These are phyloP conservation scores for Didymella glomerata DNA, from an alignment of 2,329 filamentous ascomycete genomes.

Conservation along the genomic window DNA sequence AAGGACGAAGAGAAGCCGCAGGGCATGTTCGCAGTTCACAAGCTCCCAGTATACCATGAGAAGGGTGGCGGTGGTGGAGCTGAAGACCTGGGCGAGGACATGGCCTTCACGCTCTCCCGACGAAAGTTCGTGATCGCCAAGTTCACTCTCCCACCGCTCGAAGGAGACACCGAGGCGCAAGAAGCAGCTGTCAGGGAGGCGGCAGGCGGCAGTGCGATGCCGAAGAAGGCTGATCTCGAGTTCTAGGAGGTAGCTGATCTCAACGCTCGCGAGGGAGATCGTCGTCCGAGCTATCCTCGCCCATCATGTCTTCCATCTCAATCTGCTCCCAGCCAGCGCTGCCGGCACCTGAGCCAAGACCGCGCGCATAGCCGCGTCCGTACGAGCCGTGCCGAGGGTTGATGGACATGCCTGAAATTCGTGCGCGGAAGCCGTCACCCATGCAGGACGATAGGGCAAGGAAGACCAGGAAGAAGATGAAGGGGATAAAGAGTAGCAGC, in stretches of 20 bases:
- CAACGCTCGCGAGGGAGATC: constrained; percentile 9
- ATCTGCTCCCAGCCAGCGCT: constrained; percentile 68
- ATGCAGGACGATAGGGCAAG: constrained; percentile 65
- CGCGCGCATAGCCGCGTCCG: constrained; percentile 64
- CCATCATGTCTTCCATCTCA: constrained; percentile 68
- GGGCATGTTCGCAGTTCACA: constrained; percentile 84
- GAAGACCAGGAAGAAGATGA: constrained; percentile 56
- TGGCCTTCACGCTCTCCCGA: constrained; percentile 88
- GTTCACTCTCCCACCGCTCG: constrained; percentile 86
- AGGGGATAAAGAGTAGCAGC: constrained; percentile 47
- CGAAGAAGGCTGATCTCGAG: constrained; percentile 67
- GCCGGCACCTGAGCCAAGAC: constrained; percentile 62
- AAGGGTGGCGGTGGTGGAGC: constrained; percentile 79
- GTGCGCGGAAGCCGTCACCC: constrained; percentile 61
- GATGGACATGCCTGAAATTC: constrained; percentile 52
- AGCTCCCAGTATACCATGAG: constrained; percentile 84
- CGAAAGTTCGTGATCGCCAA: constrained; percentile 85
- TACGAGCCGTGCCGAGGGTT: constrained; percentile 59
- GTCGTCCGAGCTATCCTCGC: constrained; percentile 50
- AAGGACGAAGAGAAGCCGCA: constrained; percentile 79
- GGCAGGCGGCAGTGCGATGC: constrained; percentile 61
- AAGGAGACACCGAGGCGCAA: constrained; percentile 74
- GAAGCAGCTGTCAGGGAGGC: constrained; percentile 52
- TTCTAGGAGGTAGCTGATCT: constrained; percentile 57
- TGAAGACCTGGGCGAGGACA: constrained; percentile 75